These are phyloP conservation scores for Capsicum pubescens DNA, from an alignment of 257 asterid genomes.

Conservation along the genomic window DNA sequence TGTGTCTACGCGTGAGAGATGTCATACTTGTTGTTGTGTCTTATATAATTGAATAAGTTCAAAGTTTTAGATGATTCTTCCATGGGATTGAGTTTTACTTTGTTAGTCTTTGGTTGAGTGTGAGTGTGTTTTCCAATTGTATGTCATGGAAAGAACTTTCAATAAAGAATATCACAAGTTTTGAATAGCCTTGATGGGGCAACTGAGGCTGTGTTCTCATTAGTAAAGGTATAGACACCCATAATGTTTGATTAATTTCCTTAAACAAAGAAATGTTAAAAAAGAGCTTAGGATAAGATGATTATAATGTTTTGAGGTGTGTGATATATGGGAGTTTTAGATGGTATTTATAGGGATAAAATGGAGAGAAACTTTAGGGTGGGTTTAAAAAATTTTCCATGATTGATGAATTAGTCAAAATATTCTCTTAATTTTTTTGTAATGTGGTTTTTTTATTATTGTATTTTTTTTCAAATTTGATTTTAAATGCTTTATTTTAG, in stretches of 20 bases:
- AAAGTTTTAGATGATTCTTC: neutral
- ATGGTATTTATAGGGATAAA: slow-evolving; percentile 23
- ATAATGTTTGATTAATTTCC: slow-evolving; percentile 31
- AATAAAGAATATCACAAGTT: neutral
- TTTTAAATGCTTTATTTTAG: no score
- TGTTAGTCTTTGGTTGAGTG: neutral
- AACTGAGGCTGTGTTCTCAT: neutral
- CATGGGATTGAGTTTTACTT: neutral
- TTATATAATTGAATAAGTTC: neutral
- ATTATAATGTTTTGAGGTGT: neutral
- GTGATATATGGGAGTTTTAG: neutral
- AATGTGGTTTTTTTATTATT: no score
- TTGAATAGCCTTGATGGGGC: neutral
- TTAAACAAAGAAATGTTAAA: neutral
- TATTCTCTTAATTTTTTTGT: no score
- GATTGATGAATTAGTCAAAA: no score
- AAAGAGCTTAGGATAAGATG: neutral
- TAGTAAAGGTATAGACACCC: slow-evolving; percentile 11
- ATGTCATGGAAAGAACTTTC: neutral
- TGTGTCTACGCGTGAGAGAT: neutral
- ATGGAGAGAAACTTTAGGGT: neutral
- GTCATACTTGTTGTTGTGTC: neutral
- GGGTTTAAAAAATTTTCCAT: no score
- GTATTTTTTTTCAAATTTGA: no score
- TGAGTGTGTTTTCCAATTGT: neutral